These are phyloP conservation scores for Cladosporium sp. DNA, from an alignment of 2,329 filamentous ascomycete species.

Conservation along the genomic window DNA sequence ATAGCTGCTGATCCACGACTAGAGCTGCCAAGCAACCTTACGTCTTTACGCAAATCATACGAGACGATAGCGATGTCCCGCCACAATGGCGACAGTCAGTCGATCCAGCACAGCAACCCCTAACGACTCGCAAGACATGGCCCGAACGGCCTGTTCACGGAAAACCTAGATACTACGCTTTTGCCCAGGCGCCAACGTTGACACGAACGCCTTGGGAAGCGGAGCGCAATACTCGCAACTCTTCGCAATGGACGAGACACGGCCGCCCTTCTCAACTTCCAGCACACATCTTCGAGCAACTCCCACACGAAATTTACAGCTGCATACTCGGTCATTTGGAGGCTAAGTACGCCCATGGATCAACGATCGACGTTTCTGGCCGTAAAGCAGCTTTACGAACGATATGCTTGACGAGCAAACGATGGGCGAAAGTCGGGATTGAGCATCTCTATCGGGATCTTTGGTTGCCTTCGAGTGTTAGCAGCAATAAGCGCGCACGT, in stretches of 20 bases:
- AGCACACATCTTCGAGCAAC: conserved; percentile 37
- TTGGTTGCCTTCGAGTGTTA: conserved; percentile 24
- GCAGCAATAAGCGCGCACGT: conserved; percentile 35
- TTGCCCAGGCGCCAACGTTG: conserved; percentile 20
- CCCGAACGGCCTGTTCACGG: conserved; percentile 9
- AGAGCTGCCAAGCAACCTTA: conserved; percentile 1
- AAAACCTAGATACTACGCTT: conserved; percentile 13
- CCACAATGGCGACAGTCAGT: neutral
- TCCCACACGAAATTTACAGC: conserved; percentile 54
- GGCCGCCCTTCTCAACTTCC: conserved; percentile 18
- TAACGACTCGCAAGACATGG: conserved; percentile 18
- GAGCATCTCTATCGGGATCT: conserved; percentile 44
- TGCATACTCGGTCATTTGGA: conserved; percentile 51
- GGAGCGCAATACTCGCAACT: conserved; percentile 23
- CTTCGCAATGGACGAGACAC: neutral
- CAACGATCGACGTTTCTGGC: conserved; percentile 47
- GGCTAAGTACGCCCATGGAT: conserved; percentile 35
- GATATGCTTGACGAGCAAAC: conserved; percentile 51
- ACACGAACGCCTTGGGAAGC: conserved; percentile 38
- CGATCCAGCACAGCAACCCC: conserved; percentile 1
- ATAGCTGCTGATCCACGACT: neutral
- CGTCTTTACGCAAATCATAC: conserved; percentile 8
- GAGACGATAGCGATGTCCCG: neutral
- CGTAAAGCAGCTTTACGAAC: conserved; percentile 52
- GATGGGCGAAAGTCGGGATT: conserved; percentile 53